Evolutionary conservation across 192 early-diverging fungal species (phyloP).

Genomic region (Pilobolus umbonatus): DNA sequence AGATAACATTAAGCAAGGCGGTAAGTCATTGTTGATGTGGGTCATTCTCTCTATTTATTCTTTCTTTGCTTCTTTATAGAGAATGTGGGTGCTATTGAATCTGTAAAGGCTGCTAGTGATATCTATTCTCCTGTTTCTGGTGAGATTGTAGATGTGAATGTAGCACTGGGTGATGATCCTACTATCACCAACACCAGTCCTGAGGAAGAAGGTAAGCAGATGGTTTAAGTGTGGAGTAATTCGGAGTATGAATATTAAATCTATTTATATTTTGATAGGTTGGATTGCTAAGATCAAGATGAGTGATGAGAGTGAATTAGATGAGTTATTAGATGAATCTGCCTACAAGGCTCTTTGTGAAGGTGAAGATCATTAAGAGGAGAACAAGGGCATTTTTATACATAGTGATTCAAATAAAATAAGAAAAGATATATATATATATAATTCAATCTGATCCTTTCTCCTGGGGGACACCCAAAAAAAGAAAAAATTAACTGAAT

Average conservation of each 20-base stretch:
- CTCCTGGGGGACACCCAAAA: not conserved
- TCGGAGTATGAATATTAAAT: not conserved
- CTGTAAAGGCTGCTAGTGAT: constrained; percentile 93
- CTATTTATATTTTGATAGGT: constrained; percentile 42
- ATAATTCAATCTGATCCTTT: not conserved
- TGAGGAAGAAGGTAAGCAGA: constrained; percentile 61
- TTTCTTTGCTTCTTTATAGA: constrained; percentile 36
- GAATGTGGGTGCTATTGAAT: constrained; percentile 80
- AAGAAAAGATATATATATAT: constrained; percentile 8
- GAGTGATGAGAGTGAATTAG: constrained; percentile 57
- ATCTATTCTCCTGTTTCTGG: constrained; percentile 86
- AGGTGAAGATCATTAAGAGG: constrained; percentile 28
- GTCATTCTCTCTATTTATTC: too few relatives aligned
- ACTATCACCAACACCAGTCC: constrained; percentile 73
- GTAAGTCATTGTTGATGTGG: constrained; percentile 38
- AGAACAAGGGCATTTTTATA: not conserved
- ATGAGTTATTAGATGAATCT: constrained; percentile 64
- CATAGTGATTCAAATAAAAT: not conserved
- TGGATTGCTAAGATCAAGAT: constrained; percentile 95
- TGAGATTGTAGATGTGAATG: constrained; percentile 76
- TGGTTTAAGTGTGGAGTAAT: not conserved
- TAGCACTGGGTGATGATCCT: constrained; percentile 58
- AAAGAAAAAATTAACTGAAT: not conserved
- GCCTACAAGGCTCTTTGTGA: constrained; percentile 60
- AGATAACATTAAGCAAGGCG: constrained; percentile 51